Base-by-base conservation (phyloP, 2,329 filamentous ascomycete genomes). In the Epicoccum nigrum region DNA sequence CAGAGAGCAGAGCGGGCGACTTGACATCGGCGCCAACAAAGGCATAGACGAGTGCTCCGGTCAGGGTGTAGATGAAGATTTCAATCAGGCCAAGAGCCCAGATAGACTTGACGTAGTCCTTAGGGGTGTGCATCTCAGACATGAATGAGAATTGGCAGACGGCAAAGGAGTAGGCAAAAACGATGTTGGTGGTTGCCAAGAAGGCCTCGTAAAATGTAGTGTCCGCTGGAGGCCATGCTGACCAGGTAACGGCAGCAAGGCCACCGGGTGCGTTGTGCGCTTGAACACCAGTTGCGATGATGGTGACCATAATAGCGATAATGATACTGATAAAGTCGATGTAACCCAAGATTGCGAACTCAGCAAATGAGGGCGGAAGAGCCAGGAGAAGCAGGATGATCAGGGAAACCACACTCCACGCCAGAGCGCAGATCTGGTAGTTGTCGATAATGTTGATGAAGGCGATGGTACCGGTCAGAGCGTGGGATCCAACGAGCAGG, bases 141-240 rank as follows among this genome's bases (percentile, higher is more conserved):
- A 88, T 86, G 71, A 89, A 83, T 57, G 79, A 82, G 72, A 88
- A 89, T 73, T 88, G 88, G 62, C 85, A 86, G 19, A 86, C 83
- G 65, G 87, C 85, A 42, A 85, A 85, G 30, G 74, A 64, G 57
- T 71, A 63, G 30, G 61, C 55, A 33, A 64, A 63, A 51, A 66
- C 63, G 54, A 69, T 64, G 55, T 64, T 61, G 50, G 69, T 65
- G 17, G 67, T 69, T 7, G 69, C 63, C 43, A 72, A 59, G 64
- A 72, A 84, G 79, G 77, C 87, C 87, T 60, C 85, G 85, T 65
- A 90, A 86, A 66, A 89, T 71, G 88, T 89, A 4, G 67, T 67
- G 4, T 55, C 66, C 23, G 59, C 54, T 12, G 66, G 67, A 3
- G 69, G 68, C 59, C 60, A 71, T 16, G 65, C 68, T 2, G 67